Evolutionary conservation across 371 early-diverging fungal genomes (phyloP).

Genomic region (Mucor mucedo): DNA sequence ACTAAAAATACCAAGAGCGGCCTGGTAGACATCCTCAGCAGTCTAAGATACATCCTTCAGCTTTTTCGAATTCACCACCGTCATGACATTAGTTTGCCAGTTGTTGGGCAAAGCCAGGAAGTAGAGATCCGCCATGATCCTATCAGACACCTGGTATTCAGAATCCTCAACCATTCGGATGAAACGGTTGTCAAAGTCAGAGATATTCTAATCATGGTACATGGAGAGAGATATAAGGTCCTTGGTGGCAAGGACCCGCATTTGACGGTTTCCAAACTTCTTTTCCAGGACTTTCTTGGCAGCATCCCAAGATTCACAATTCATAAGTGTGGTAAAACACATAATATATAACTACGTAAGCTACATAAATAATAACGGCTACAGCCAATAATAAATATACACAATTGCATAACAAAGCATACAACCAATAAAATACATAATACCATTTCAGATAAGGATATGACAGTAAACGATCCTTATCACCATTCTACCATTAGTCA

Average conservation of each 20-base stretch:
- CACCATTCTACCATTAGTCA: no score
- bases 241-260: background rate
- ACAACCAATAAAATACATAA: no score
- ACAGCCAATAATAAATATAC: no score
- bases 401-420: no score
- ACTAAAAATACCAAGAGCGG: background rate
- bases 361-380: no score
- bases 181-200: background rate
- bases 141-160: background rate
- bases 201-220: background rate
- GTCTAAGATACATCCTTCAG: background rate
- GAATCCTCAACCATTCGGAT: background rate
- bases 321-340: no score
- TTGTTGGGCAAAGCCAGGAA: background rate
- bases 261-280: background rate
- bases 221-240: background rate
- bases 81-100: background rate
- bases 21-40: background rate
- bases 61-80: background rate
- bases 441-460: no score
- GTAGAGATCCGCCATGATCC: background rate
- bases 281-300: background rate
- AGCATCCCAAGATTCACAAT: background rate
- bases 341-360: no score
- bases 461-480: no score